A percentile compares a stretch with the other conserved stretches of the same genome.
phyloP scores from a whole-genome alignment of 352 stramenopile genomes.

The Globisporangium middletonii region DNA sequence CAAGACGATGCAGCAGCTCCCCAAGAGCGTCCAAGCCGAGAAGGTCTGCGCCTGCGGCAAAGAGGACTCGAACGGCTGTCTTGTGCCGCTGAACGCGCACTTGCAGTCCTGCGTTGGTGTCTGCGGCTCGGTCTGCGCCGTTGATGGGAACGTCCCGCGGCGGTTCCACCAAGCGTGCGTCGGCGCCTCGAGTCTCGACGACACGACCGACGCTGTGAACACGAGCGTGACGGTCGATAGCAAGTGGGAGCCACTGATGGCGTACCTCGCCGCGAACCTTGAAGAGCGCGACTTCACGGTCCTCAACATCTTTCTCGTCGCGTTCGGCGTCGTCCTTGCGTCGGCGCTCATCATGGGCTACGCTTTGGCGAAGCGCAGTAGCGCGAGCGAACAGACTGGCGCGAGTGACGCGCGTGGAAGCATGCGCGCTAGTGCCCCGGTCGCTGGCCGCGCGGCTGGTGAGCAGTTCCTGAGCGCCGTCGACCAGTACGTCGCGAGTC shows the following conservation, averaged over 20 bases:
- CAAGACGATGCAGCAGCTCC: slow-evolving; percentile 50
- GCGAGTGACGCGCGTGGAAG: not conserved
- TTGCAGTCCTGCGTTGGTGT: slow-evolving; percentile 49
- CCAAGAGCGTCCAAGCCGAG: slow-evolving; percentile 24
- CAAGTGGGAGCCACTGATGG: slow-evolving; percentile 35
- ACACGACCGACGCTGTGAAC: slow-evolving; percentile 7
- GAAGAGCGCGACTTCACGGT: slow-evolving; percentile 27
- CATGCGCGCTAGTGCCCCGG: too few relatives aligned
- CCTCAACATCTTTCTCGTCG: slow-evolving; percentile 51
- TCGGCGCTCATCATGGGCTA: slow-evolving; percentile 37
- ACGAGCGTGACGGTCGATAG: slow-evolving; percentile 1
- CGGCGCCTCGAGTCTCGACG: slow-evolving; percentile 12
- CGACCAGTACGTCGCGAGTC: slow-evolving; percentile 19
- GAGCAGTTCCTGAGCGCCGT: slow-evolving; percentile 23
- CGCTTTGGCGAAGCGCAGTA: slow-evolving; percentile 28
- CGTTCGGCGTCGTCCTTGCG: slow-evolving; percentile 37
- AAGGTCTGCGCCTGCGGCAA: slow-evolving; percentile 43
- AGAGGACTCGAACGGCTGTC: slow-evolving; percentile 31
- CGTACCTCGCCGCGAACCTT: slow-evolving; percentile 36
- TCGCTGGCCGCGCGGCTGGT: not conserved
- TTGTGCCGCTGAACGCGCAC: slow-evolving; percentile 37
- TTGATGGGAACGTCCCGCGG: slow-evolving; percentile 27
- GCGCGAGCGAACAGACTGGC: not conserved
- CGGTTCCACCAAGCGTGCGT: slow-evolving; percentile 38
- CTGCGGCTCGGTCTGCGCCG: slow-evolving; percentile 52